Base-by-base conservation (phyloP, 2,329 filamentous ascomycete genomes). In the Alternaria ventricosa region DNA sequence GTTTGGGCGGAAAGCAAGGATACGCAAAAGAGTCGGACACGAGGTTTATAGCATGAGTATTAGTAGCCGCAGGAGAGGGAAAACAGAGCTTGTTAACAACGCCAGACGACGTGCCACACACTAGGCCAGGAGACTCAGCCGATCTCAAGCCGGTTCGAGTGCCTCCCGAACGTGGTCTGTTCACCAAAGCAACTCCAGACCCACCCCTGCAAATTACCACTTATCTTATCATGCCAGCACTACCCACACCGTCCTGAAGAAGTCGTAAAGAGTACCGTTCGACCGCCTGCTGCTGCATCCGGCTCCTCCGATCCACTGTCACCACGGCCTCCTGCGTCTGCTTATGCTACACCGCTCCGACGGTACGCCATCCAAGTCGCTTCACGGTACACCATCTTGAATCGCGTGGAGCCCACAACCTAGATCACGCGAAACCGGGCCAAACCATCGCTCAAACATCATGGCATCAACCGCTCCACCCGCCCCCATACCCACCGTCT, bases 401-500 rank as follows among this genome's bases (percentile, higher is more conserved):
- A 45, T 66, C 61, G 61, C 61, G 54, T 55, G 30, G 36, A 64
- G 55, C 43, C 28, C 60, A 54, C 55, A 58, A 58, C 47, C 60
- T 49, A 63, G 45, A 56, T 45, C 18, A 61, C 61, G 50, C 61
- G 55, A 66, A 58, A 66, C 60, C 56, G 33, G 45, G 47, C 60
- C 47, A 60, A 36, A 23, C 41, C 30, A 44, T 30, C 43, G 30
- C 60, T 45, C 49, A 55, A 44, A 57, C 63, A 66, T 55, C 58
- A 71, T 72, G 67, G 64, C 65, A 54, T 54, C 60, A 22, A 60
- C 57, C 65, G 61, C 68, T 74, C 60, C 73, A 50, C 65, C 76
- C 58, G 82, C 82, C 28, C 50, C 76, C 59, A 84, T 92, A 41
- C 90, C 90, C 22, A 70, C 85, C 36, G 69, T 84, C 65, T 94